Percentiles rank a stretch among this genome's conserved stretches.
These are phyloP conservation scores for Trichoderma lentiforme DNA, from an alignment of 2,329 filamentous ascomycete genomes.

Conservation along the genomic window DNA sequence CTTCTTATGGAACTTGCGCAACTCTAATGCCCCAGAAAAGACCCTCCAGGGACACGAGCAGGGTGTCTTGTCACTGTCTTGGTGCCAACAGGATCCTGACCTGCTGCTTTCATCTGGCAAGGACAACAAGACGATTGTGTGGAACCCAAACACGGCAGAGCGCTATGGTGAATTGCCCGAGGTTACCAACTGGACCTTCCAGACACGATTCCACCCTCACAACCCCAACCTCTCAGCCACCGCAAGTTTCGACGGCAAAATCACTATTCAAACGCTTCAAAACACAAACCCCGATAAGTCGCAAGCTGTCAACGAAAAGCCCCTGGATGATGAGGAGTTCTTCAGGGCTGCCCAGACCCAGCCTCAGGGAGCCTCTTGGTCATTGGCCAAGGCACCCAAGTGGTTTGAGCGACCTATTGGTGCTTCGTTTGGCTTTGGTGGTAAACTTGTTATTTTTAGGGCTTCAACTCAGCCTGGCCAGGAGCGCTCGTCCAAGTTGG, in stretches of 20 bases:
- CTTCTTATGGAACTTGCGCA: conserved; percentile 89
- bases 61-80: conserved; percentile 88
- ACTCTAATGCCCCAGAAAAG: conserved; percentile 90
- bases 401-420: conserved; percentile 86
- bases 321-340: conserved; percentile 89
- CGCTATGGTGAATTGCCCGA: conserved; percentile 89
- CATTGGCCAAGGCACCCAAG: conserved; percentile 77
- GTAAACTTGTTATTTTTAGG: conserved; percentile 78
- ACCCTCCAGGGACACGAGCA: conserved; percentile 90
- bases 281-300: conserved; percentile 81
- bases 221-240: conserved; percentile 92
- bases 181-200: conserved; percentile 99
- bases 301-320: conserved; percentile 62
- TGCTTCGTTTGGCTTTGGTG: conserved; percentile 92
- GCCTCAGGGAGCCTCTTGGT: conserved; percentile 86
- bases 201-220: conserved; percentile 88
- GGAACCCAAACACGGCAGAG: conserved; percentile 92
- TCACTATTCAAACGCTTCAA: conserved; percentile 88
- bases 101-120: conserved; percentile 91
- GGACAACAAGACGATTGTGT: conserved; percentile 91
- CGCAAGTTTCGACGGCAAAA: conserved; percentile 95
- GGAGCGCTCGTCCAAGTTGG: conserved; percentile 68
- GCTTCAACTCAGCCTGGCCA: conserved; percentile 59
- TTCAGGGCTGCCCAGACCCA: conserved; percentile 91
- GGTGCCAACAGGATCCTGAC: conserved; percentile 89